phyloP scores from a whole-genome alignment of 192 early-diverging fungal species.

The Gamsiella multidivaricata region DNA sequence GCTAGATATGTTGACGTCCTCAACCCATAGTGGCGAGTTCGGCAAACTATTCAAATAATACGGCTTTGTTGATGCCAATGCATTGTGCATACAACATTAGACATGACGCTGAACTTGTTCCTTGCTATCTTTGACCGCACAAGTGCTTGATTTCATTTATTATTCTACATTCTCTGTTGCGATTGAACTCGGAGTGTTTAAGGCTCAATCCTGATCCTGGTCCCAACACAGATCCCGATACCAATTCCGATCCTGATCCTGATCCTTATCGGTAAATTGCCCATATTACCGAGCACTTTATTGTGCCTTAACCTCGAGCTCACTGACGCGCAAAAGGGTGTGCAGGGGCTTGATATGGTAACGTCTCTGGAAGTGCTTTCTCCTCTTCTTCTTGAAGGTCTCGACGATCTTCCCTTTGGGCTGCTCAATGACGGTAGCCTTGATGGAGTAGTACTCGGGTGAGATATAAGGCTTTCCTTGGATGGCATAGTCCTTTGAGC shows the following conservation, averaged over 20 bases:
- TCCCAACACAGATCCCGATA: too few species aligned
- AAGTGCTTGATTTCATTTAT: too few species aligned
- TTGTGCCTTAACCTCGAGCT: slow-evolving; percentile 69
- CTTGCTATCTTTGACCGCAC: too few species aligned
- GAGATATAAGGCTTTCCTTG: slow-evolving; percentile 88
- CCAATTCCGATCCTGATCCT: too few species aligned
- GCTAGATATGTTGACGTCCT: slow-evolving; percentile 57
- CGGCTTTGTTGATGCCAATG: too few species aligned
- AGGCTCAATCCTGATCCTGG: too few species aligned
- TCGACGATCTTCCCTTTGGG: slow-evolving; percentile 77
- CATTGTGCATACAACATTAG: too few species aligned
- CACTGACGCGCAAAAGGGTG: slow-evolving; percentile 78
- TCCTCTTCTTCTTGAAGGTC: slow-evolving; percentile 85
- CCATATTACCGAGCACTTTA: slow-evolving; percentile 15
- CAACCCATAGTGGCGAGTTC: not conserved
- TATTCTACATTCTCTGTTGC: not conserved
- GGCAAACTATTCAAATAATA: too few species aligned
- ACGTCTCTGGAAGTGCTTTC: slow-evolving; percentile 77
- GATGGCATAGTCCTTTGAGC: slow-evolving; percentile 84
- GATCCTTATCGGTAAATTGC: too few species aligned
- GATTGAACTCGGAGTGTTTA: too few species aligned
- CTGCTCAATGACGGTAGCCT: slow-evolving; percentile 92
- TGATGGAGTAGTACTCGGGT: slow-evolving; percentile 76
- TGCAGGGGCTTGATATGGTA: slow-evolving; percentile 77
- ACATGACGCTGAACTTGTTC: too few species aligned